Evolutionary conservation across 169 alveolate genomes (phyloP).

Genomic region (Nephromyces sp.): DNA sequence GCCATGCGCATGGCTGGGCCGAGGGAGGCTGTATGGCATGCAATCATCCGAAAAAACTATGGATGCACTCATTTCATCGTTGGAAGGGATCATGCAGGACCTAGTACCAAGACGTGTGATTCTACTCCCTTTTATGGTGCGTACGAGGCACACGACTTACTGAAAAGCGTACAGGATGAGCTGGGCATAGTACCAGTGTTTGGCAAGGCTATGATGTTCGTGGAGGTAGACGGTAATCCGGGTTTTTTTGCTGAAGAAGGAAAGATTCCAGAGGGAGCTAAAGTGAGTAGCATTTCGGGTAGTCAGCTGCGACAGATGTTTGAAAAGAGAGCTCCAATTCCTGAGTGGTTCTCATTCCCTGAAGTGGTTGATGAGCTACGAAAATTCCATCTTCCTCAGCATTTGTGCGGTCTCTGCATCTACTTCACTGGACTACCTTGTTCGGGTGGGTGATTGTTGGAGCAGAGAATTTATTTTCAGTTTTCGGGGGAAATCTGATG

Average conservation of each 20-base stretch:
- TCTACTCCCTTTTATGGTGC: constrained; percentile 38
- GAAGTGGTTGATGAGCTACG: constrained; percentile 30
- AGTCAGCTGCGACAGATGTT: constrained; percentile 30
- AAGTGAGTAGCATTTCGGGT: constrained; percentile 22
- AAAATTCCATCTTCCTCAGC: constrained; percentile 18
- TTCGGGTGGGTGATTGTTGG: constrained; percentile 11
- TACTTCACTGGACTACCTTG: constrained; percentile 44
- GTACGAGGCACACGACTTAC: constrained; percentile 37
- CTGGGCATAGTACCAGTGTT: constrained; percentile 34
- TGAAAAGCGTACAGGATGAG: constrained; percentile 11
- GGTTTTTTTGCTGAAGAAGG: constrained; percentile 8
- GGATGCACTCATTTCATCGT: constrained; percentile 50
- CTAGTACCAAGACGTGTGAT: constrained; percentile 1
- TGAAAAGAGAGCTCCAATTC: constrained; percentile 17
- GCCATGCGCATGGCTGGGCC: constrained; percentile 59
- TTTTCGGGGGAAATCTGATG: neutral
- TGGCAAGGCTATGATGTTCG: constrained; percentile 35
- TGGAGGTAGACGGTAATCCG: constrained; percentile 22
- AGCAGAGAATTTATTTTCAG: neutral
- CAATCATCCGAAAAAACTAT: constrained; percentile 38
- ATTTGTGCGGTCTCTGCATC: constrained; percentile 32
- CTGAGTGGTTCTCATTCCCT: constrained; percentile 45
- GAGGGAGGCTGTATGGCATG: constrained; percentile 47
- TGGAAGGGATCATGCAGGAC: constrained; percentile 55
- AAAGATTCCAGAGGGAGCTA: neutral